phyloP scores from a whole-genome alignment of 2,329 filamentous ascomycete genomes.

The Sphaerulina vaccinii region DNA sequence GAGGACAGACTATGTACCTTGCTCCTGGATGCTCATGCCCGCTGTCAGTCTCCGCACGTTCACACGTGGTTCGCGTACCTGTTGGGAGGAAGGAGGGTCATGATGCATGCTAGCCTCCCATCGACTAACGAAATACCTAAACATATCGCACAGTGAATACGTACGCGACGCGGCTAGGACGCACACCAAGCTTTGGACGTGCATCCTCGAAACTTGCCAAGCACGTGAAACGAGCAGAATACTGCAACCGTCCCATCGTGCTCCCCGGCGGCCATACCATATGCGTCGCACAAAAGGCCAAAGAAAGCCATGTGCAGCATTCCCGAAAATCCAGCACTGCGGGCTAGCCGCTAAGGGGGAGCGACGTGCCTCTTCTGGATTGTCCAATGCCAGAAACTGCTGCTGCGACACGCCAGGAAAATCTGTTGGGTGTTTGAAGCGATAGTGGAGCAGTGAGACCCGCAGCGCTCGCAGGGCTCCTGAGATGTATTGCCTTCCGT shows the following conservation, averaged over 20 bases:
- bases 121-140: conserved; percentile 7
- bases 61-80: conserved; percentile 16
- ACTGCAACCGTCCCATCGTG: conserved; percentile 12
- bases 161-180: conserved; percentile 15
- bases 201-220: conserved; percentile 12
- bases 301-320: conserved; percentile 9
- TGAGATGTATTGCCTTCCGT: conserved; percentile 19
- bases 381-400: conserved; percentile 11
- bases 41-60: conserved; percentile 16
- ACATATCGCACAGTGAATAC: conserved; percentile 7
- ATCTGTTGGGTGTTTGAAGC: conserved; percentile 10
- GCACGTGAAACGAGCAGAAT: neutral
- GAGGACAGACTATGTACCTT: conserved; percentile 25
- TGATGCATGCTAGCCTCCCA: conserved; percentile 17
- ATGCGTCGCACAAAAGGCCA: conserved; percentile 14
- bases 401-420: conserved; percentile 13
- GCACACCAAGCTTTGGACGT: conserved; percentile 14
- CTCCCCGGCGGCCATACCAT: conserved; percentile 14
- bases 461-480: conserved; percentile 15
- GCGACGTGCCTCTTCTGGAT: conserved; percentile 15
- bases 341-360: conserved; percentile 12
- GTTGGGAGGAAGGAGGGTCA: conserved; percentile 17
- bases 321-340: conserved; percentile 12
- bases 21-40: conserved; percentile 20
- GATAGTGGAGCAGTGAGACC: conserved; percentile 18